These are phyloP conservation scores for Solanum raphanifolium DNA, from an alignment of 257 asterid genomes.

Conservation along the genomic window DNA sequence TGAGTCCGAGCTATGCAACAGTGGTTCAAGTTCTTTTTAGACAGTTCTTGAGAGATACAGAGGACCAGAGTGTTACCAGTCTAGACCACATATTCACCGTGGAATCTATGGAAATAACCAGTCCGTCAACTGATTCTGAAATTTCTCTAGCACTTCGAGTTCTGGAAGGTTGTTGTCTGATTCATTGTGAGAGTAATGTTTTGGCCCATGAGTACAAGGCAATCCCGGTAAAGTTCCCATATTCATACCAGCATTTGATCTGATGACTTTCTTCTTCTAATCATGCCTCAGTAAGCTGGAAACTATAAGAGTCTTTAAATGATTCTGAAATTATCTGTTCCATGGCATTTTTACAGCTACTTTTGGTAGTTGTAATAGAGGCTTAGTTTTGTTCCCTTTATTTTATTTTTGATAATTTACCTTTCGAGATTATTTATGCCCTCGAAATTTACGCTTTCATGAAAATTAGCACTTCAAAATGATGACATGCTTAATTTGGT, in stretches of 20 bases:
- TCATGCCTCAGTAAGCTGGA: not conserved
- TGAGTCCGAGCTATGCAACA: constrained; percentile 2
- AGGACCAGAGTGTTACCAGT: constrained; percentile 50
- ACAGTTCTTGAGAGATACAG: constrained; percentile 66
- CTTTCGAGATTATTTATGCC: not conserved
- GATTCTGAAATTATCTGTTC: not conserved
- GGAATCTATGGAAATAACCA: constrained; percentile 56
- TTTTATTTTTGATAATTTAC: not conserved
- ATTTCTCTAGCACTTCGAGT: constrained; percentile 85
- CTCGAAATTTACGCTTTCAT: not conserved
- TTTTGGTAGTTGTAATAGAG: not conserved
- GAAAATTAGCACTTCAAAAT: not conserved
- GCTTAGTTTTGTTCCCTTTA: not conserved
- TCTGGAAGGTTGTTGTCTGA: constrained; percentile 89
- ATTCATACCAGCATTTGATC: not conserved
- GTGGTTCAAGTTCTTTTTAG: constrained; percentile 76
- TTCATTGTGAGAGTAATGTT: constrained; percentile 61
- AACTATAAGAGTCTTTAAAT: not conserved
- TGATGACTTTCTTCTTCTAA: not conserved
- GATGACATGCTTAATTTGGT: constrained; percentile 3
- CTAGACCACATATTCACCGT: constrained; percentile 69
- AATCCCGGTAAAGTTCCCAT: constrained; percentile 29
- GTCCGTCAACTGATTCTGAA: constrained; percentile 85
- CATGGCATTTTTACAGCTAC: not conserved
- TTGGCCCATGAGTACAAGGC: constrained; percentile 80